Evolutionary conservation across 108 stramenopile genomes (phyloP), one percentile per base, ranked within the genome.

Genomic region (Cyclotella cryptica): DNA sequence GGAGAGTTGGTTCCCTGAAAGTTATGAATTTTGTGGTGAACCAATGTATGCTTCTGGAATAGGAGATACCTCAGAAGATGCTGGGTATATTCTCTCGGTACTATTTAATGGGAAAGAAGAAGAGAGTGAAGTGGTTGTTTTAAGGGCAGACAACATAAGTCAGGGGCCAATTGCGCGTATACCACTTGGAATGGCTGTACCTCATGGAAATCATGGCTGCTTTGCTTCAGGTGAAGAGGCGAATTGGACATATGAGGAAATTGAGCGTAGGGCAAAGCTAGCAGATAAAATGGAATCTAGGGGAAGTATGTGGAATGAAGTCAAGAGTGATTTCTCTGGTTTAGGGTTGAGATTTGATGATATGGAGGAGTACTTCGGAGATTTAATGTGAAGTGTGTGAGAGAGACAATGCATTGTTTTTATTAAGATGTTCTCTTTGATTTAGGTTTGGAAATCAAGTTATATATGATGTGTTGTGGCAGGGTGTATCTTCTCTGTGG

Each of bases 251-350:
- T 84, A 70, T 35, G 94, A 95, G 49, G 88, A 92, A 62, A 92
- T 95, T 71, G 78, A 88, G 76, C 66, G 92, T 71, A 87, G 92
- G 69, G 89, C 92, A 9, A 95, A 92, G 58, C 73, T 95, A 6
- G 84, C 89, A 10, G 91, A 93, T 77, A 95, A 95, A 67, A 89
- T 95, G 86, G 94, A 95, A 80, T 79, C 85, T 14, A 52, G 88
- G 47, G 94, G 94, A 22, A 91, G 93, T 45, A 84, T 84, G 81
- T 95, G 92, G 90, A 95, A 95, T 63, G 94, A 95, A 71, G 92
- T 95, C 43, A 93, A 93, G 88, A 90, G 89, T 71, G 94, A 95
- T 80, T 95, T 95, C 79, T 90, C 89, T 39, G 94, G 94, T 60
- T 77, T 95, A 27, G 94, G 94, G 27, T 79, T 95, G 80, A 85